phyloP scores from a whole-genome alignment of 2,329 filamentous ascomycete genomes.

The Paracoccidioides brasiliensis region DNA sequence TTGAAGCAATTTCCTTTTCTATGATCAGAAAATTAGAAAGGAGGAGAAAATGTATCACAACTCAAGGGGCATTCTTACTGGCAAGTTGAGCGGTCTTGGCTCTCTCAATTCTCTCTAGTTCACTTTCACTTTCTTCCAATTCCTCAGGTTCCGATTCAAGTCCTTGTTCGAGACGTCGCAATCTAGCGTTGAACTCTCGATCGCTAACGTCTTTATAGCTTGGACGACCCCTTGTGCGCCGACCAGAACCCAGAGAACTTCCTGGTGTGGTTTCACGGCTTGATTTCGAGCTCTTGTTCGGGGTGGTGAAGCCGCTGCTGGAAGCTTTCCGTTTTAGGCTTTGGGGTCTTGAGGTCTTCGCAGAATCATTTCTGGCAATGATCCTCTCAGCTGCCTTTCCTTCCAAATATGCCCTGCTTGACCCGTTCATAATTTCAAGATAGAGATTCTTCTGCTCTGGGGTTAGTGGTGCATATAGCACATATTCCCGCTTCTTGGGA shows the following conservation, averaged over 20 bases:
- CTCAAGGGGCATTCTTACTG: conserved; percentile 39
- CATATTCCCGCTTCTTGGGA: conserved; percentile 95
- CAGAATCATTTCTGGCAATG: conserved; percentile 22
- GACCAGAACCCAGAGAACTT: conserved; percentile 36
- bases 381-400: conserved; percentile 39
- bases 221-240: conserved; percentile 40
- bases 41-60: background rate
- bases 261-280: conserved; percentile 63
- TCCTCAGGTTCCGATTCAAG: conserved; percentile 46
- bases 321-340: conserved; percentile 47
- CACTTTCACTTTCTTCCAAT: conserved; percentile 31
- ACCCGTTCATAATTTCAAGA: conserved; percentile 70
- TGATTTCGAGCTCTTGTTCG: conserved; percentile 60
- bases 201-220: conserved; percentile 64
- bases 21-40: conserved; percentile 1
- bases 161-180: conserved; percentile 31
- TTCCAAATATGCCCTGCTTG: conserved; percentile 40
- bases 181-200: conserved; percentile 66
- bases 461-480: conserved; percentile 85
- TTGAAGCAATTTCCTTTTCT: conserved; percentile 74
- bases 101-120: conserved; percentile 50
- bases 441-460: conserved; percentile 86
- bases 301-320: conserved; percentile 33
- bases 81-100: conserved; percentile 61
- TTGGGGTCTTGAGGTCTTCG: conserved; percentile 24